Percentiles rank a stretch among this genome's conserved stretches.
Evolutionary conservation across 2,329 filamentous ascomycete species (phyloP).

Genomic region (Talaromyces albobiverticillius): DNA sequence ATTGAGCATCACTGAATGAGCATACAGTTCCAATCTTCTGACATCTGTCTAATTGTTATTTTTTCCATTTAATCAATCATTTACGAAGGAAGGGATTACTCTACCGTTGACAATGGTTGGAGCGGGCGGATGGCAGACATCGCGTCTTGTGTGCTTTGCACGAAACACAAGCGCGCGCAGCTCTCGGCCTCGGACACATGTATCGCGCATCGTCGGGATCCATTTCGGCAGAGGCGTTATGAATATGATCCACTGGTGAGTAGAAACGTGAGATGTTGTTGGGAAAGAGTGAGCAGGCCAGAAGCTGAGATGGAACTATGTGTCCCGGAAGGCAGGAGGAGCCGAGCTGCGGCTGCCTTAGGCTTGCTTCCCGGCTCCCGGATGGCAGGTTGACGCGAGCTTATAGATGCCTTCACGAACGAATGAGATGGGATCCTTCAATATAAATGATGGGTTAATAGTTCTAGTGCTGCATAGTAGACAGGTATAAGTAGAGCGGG

Average conservation of each 20-base stretch:
- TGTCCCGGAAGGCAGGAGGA: conserved; percentile 7
- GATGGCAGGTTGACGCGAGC: conserved; percentile 11
- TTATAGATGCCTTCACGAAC: not conserved
- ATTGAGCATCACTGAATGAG: not conserved
- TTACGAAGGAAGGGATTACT: not conserved
- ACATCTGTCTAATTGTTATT: conserved; percentile 1
- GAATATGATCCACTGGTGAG: not conserved
- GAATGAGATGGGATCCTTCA: not conserved
- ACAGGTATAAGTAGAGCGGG: no score
- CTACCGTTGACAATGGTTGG: conserved; percentile 11
- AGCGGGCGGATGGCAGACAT: conserved; percentile 10
- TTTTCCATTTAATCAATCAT: not conserved
- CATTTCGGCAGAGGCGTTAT: not conserved
- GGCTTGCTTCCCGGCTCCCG: not conserved
- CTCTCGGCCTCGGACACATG: conserved; percentile 11
- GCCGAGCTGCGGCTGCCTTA: not conserved
- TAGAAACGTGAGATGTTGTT: no score
- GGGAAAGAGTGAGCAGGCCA: no score
- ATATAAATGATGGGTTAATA: no score
- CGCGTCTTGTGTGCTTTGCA: conserved; percentile 14
- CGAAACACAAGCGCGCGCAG: conserved; percentile 7
- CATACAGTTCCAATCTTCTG: conserved; percentile 10
- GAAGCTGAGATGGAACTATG: not conserved
- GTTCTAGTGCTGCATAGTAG: no score
- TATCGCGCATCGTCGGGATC: not conserved